These are phyloP conservation scores for Coccomyxa sp. DNA, from an alignment of 139 green algal species.

Conservation along the genomic window DNA sequence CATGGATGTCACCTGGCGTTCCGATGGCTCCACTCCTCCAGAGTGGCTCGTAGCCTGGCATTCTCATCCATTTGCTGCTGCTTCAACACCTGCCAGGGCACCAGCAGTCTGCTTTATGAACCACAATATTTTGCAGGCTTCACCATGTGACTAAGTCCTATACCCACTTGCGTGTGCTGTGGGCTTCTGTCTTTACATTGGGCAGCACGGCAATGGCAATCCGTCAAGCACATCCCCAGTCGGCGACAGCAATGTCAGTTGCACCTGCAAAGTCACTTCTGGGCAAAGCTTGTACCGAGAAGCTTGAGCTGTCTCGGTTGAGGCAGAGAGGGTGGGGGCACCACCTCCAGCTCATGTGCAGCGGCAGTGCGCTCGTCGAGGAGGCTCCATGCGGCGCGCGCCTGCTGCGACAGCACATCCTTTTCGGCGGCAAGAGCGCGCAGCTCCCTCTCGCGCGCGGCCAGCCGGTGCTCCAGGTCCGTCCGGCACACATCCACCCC, in stretches of 20 bases:
- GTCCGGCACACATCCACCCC: background rate
- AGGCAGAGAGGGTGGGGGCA: background rate
- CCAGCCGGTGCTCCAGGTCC: constrained; percentile 9
- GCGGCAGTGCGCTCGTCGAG: constrained; percentile 15
- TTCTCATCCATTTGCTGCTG: constrained; percentile 22
- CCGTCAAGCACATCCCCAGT: no score
- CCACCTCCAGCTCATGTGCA: constrained; percentile 5
- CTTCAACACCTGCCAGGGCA: background rate
- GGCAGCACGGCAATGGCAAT: no score
- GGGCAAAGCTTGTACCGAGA: no score
- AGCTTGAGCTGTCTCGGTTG: no score
- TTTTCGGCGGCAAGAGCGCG: constrained; percentile 9
- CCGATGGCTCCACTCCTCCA: constrained; percentile 15
- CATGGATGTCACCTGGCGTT: background rate
- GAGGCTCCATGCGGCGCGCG: constrained; percentile 1
- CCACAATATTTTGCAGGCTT: no score
- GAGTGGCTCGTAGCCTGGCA: constrained; percentile 2
- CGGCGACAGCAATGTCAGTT: no score
- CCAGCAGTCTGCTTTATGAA: no score
- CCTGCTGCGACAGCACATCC: constrained; percentile 7
- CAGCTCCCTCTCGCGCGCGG: background rate
- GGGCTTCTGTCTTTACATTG: no score
- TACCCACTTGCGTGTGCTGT: no score
- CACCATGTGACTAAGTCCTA: no score
- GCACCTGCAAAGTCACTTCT: no score